phyloP scores from a whole-genome alignment of 2,329 filamentous ascomycete species.

The Xylariaceae sp. region DNA sequence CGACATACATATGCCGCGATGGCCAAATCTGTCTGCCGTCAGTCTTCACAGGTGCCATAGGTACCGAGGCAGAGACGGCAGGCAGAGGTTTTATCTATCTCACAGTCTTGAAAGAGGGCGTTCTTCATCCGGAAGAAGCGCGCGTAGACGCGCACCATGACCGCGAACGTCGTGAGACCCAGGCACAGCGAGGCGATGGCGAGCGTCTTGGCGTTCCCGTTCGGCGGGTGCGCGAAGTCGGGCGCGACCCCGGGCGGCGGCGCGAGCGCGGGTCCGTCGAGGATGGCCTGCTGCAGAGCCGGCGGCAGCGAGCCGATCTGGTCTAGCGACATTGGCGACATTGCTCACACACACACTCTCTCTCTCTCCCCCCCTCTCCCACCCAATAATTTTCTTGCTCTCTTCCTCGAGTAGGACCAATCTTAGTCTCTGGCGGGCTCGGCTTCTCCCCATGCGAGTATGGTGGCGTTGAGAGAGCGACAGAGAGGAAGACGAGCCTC shows the following conservation, averaged over 20 bases:
- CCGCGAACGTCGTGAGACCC: conserved; percentile 7
- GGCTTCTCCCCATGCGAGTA: no score
- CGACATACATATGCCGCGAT: not conserved
- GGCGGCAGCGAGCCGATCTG: not conserved
- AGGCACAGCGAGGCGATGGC: conserved; percentile 13
- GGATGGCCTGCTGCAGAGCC: conserved; percentile 3
- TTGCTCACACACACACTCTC: no score
- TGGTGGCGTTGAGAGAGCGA: no score
- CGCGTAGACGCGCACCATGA: conserved; percentile 12
- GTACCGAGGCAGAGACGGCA: not conserved
- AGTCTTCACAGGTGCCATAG: no score
- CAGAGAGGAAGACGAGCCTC: no score
- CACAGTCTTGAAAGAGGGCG: conserved; percentile 14
- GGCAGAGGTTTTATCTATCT: not conserved
- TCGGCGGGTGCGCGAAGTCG: conserved; percentile 15
- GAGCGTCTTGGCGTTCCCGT: conserved; percentile 9
- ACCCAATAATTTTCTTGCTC: no score
- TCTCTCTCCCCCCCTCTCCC: no score
- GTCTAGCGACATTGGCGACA: not conserved
- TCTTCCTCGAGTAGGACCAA: no score
- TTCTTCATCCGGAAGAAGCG: conserved; percentile 13
- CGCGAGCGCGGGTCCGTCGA: conserved; percentile 12
- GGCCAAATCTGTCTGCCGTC: not conserved
- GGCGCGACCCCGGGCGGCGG: conserved; percentile 12
- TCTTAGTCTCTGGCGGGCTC: no score